A percentile compares a stretch with the other conserved stretches of the same genome.
Evolutionary conservation across 2,329 filamentous ascomycete species (phyloP).

Genomic region (Rhinocladiella mackenziei): DNA sequence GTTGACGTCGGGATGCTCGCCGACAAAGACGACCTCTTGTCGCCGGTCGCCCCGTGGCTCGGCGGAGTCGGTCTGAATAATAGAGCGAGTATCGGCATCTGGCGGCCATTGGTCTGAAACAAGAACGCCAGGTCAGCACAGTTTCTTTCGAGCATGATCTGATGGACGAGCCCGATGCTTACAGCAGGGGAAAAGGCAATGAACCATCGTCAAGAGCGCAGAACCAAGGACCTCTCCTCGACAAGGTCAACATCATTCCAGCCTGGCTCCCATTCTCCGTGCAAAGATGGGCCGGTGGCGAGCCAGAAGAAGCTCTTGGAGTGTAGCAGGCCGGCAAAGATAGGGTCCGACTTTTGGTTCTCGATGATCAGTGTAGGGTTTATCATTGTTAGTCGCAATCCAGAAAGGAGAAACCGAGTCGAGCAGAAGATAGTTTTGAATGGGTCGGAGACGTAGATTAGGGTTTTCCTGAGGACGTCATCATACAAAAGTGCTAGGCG

Average conservation of each 20-base stretch:
- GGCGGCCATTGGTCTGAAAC: slow-evolving; percentile 51
- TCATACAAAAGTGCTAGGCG: no score
- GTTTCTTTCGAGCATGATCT: slow-evolving; percentile 1
- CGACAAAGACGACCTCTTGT: slow-evolving; percentile 71
- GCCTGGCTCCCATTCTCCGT: slow-evolving; percentile 47
- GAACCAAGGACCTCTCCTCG: slow-evolving; percentile 51
- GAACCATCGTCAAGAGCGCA: slow-evolving; percentile 21
- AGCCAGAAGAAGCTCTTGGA: slow-evolving; percentile 48
- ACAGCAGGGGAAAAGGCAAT: background rate
- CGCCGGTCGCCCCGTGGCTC: slow-evolving; percentile 63
- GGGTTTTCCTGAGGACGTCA: no score
- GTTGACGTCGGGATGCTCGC: slow-evolving; percentile 56
- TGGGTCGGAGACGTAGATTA: no score
- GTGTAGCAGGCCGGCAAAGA: slow-evolving; percentile 39
- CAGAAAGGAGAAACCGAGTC: no score
- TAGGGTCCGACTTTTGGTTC: slow-evolving; percentile 40
- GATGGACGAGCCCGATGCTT: background rate
- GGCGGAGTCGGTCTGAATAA: slow-evolving; percentile 50
- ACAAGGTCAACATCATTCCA: slow-evolving; percentile 43
- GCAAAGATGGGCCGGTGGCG: slow-evolving; percentile 40
- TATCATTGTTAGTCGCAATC: no score
- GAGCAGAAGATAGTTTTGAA: no score
- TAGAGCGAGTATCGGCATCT: slow-evolving; percentile 45
- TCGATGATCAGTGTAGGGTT: no score
- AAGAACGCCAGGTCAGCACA: background rate